Evolutionary conservation across 2,329 filamentous ascomycete genomes (phyloP).

Genomic region (Pseudogymnoascus sp.): DNA sequence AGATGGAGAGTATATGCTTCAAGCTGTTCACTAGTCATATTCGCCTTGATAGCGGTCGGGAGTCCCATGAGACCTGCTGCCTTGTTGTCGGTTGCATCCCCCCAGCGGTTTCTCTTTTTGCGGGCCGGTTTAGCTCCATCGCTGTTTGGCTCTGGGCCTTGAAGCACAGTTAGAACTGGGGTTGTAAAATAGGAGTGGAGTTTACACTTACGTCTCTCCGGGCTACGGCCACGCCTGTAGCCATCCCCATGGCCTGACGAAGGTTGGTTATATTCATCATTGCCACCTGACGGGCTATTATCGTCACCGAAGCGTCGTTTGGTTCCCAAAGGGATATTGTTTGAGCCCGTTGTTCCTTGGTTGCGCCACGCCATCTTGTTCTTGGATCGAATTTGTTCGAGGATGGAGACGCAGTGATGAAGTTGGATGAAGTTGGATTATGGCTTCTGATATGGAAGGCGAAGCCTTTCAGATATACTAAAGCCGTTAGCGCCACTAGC

Average conservation of each 20-base stretch:
- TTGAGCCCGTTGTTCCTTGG: constrained; percentile 90
- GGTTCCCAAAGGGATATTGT: constrained; percentile 91
- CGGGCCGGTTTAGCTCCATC: constrained; percentile 73
- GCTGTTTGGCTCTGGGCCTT: constrained; percentile 26
- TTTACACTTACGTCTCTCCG: constrained; percentile 58
- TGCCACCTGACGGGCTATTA: constrained; percentile 26
- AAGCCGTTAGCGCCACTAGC: background rate
- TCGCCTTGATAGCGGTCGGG: constrained; percentile 88
- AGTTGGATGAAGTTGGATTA: constrained; percentile 3
- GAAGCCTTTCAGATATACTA: constrained; percentile 5
- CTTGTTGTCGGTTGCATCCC: constrained; percentile 95
- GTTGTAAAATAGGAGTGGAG: constrained; percentile 23
- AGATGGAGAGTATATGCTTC: constrained; percentile 95
- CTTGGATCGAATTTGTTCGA: background rate
- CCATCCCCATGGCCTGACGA: constrained; percentile 26
- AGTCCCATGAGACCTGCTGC: constrained; percentile 95
- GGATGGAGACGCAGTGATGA: background rate
- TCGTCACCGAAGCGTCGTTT: constrained; percentile 69
- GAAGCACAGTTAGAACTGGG: constrained; percentile 35
- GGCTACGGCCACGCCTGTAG: constrained; percentile 85
- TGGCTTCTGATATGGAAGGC: background rate
- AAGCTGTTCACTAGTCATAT: constrained; percentile 97
- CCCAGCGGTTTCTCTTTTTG: constrained; percentile 99
- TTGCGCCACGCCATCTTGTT: constrained; percentile 52
- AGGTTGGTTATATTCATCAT: constrained; percentile 24